A percentile compares a stretch with the other conserved stretches of the same genome.
Conservation (phyloP, 331 rosid species). For the Malus hybrid region DNA sequence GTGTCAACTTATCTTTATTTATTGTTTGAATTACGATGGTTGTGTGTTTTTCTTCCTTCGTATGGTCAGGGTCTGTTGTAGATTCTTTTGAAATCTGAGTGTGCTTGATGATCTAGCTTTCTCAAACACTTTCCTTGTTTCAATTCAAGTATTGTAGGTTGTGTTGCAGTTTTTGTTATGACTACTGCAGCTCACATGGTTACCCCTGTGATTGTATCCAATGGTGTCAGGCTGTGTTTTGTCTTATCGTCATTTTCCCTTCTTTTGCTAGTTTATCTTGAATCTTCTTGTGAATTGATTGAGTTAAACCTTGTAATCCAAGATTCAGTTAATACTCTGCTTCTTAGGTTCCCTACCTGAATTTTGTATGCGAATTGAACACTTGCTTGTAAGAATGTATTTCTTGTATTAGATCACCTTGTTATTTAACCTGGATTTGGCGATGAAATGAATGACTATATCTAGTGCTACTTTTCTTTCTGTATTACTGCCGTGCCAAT, state of each 20-base stretch:
- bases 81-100: neutral
- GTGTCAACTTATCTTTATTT: neutral
- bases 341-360: neutral
- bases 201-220: too few species aligned
- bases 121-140: too few species aligned
- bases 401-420: neutral
- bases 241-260: neutral
- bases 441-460: neutral
- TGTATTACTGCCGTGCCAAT: neutral
- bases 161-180: neutral
- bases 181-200: neutral
- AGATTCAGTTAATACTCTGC: too few species aligned
- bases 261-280: neutral
- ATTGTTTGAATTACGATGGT: too few species aligned
- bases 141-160: too few species aligned
- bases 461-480: too few species aligned
- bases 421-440: neutral
- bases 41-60: neutral
- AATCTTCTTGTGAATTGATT: neutral
- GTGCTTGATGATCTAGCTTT: too few species aligned
- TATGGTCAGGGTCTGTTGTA: neutral
- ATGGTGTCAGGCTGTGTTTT: too few species aligned
- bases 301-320: too few species aligned
- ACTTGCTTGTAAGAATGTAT: neutral
- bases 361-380: neutral